Conservation (phyloP, 2,329 filamentous ascomycete species). For the Aspergillus glaucus region DNA sequence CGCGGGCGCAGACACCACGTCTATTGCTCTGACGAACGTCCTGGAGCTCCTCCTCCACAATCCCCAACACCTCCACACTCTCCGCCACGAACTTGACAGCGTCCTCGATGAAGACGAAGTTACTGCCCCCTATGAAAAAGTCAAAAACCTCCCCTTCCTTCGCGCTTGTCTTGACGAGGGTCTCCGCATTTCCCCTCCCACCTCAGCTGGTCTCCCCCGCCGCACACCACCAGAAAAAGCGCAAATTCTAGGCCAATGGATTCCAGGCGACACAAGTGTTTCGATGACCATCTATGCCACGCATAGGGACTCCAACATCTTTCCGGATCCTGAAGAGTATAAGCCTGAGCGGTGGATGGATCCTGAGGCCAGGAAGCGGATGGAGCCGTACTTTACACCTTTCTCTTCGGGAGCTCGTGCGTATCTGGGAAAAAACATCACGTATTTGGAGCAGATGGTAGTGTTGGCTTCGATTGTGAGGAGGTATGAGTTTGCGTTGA, state of each 20-base stretch:
- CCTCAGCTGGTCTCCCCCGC: conserved; percentile 35
- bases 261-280: conserved; percentile 39
- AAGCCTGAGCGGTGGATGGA: conserved; percentile 36
- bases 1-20: conserved; percentile 47
- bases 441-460: neutral
- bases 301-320: conserved; percentile 29
- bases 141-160: conserved; percentile 46
- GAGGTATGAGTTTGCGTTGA: neutral
- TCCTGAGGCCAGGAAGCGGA: conserved; percentile 24
- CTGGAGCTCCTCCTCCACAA: conserved; percentile 47
- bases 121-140: conserved; percentile 43
- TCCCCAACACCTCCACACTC: conserved; percentile 31
- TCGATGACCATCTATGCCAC: conserved; percentile 34
- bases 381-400: conserved; percentile 26
- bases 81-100: conserved; percentile 40
- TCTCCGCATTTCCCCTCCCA: conserved; percentile 39
- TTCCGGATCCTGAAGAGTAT: conserved; percentile 29
- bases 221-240: conserved; percentile 39
- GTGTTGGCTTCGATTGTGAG: neutral
- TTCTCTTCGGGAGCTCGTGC: neutral
- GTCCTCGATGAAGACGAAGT: conserved; percentile 36
- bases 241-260: conserved; percentile 21
- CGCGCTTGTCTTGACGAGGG: conserved; percentile 47
- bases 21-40: conserved; percentile 47
- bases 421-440: neutral